Conservation (phyloP, 257 asterid genomes). For the Solanum arcanum region DNA sequence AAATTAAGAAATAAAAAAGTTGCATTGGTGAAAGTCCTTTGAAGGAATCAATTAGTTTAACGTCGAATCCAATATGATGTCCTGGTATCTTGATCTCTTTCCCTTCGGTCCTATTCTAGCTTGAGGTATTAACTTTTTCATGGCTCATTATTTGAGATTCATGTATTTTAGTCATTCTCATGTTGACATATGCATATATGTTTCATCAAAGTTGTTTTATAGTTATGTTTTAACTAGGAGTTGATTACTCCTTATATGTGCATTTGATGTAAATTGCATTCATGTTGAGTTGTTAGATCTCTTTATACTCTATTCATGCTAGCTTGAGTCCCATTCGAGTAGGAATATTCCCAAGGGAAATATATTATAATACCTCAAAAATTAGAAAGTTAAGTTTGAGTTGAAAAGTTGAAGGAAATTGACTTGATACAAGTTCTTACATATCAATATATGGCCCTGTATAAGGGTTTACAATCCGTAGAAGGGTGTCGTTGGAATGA, state of each 20-base stretch:
- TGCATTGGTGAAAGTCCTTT: not conserved
- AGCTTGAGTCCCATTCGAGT: not conserved
- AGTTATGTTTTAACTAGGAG: not conserved
- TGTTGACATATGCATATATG: too few species aligned
- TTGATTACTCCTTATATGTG: not conserved
- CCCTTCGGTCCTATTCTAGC: not conserved
- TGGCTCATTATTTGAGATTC: not conserved
- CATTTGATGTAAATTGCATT: not conserved
- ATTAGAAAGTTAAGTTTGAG: not conserved
- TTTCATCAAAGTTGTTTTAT: not conserved
- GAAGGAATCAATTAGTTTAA: not conserved
- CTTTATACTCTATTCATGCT: not conserved
- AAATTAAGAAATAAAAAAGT: not conserved
- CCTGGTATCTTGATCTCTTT: not conserved
- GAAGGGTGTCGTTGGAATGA: too few species aligned
- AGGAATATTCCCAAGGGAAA: not conserved
- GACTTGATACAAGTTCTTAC: too few species aligned
- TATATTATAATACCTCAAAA: too few species aligned
- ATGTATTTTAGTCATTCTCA: not conserved
- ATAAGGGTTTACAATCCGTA: too few species aligned
- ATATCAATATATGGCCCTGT: too few species aligned
- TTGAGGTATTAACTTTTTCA: not conserved
- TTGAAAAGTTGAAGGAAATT: too few species aligned
- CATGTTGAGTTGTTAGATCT: not conserved
- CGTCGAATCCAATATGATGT: not conserved